Base-by-base conservation (phyloP, 106 monocot genomes). In the Dactylorhiza incarnata region DNA sequence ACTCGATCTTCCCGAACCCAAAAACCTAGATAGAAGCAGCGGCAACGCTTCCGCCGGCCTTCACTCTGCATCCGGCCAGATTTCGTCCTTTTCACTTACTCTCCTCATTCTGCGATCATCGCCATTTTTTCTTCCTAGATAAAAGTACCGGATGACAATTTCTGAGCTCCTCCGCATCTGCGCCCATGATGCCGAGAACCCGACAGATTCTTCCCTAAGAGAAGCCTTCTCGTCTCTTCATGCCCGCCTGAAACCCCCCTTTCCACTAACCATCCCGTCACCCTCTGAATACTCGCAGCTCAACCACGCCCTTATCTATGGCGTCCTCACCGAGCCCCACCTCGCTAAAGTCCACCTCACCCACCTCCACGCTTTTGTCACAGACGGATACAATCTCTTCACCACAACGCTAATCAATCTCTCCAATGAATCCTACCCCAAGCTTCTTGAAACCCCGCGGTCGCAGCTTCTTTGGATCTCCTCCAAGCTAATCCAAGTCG, bases 361-460 rank as follows among this genome's bases (percentile, higher is more conserved):
- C 49, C 85, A 91, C 80, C 91, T 94, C 76, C 91, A 94, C 51
- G 82, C 88, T 63, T 58, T 82, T 76, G 87, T 89, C 66, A 74
- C 71, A 19, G 91, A 95, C 62, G 85, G 89, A 7, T 91, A 91
- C 82, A 45, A 72, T 14, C 65, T 84, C 81, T 89, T 95, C 81
- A 83, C 87, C 74, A 7, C 73, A 48, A 76, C 76, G 71, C 83
- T 94, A 49, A 3, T 84, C 76, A 56, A 49, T n/a, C 75, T 94
- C 78, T 66, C 78, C n/a, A 63, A 73, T 43, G 71, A 58, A 25
- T 77, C 68, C 49, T 95, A 75, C 78, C 76, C 79, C 11, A 65
- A 79, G 47, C 87, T 90, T 69, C 79, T 87, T 6, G 70, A 81
- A 0, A 7, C 51, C 71, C 71, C 90, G 5, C 65, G 82, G 58